Conservation (phyloP, 1,139 yeast species). For the Pneumocystis carinii region DNA sequence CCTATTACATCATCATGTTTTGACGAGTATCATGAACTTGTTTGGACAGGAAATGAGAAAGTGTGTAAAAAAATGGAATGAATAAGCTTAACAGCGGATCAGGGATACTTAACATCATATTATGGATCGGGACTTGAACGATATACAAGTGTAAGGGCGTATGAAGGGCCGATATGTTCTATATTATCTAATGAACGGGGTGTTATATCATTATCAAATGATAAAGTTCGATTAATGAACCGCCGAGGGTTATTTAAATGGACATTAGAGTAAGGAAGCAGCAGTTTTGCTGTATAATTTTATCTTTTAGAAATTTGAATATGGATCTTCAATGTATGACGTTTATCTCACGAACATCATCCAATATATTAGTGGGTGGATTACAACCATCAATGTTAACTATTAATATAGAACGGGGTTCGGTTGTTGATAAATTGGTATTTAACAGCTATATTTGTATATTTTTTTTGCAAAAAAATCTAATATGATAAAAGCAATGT, state of each 20-base stretch:
- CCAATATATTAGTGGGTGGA: constrained; percentile 35
- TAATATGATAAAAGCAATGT: constrained; percentile 15
- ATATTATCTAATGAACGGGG: constrained; percentile 24
- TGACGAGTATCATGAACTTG: constrained; percentile 54
- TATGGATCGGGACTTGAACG: constrained; percentile 29
- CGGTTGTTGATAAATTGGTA: constrained; percentile 18
- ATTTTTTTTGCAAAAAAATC: constrained; percentile 5
- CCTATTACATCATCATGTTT: constrained; percentile 34
- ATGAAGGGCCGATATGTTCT: constrained; percentile 21
- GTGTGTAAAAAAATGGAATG: constrained; percentile 23
- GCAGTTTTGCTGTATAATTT: constrained; percentile 15
- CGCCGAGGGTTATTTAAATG: constrained; percentile 25
- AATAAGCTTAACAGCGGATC: constrained; percentile 24
- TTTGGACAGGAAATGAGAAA: constrained; percentile 72
- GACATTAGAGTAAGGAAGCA: constrained; percentile 13
- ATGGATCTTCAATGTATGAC: constrained; percentile 23
- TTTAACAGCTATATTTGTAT: constrained; percentile 9
- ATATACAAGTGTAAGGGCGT: constrained; percentile 30
- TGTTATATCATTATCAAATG: constrained; percentile 22
- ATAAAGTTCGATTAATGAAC: constrained; percentile 23
- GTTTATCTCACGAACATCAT: constrained; percentile 23
- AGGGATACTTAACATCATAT: constrained; percentile 36
- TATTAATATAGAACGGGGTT: constrained; percentile 48
- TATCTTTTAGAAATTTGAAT: constrained; percentile 22
- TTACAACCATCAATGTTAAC: constrained; percentile 34